Conservation (phyloP, 2,329 filamentous ascomycete genomes). For the Diaporthe ilicicola region DNA sequence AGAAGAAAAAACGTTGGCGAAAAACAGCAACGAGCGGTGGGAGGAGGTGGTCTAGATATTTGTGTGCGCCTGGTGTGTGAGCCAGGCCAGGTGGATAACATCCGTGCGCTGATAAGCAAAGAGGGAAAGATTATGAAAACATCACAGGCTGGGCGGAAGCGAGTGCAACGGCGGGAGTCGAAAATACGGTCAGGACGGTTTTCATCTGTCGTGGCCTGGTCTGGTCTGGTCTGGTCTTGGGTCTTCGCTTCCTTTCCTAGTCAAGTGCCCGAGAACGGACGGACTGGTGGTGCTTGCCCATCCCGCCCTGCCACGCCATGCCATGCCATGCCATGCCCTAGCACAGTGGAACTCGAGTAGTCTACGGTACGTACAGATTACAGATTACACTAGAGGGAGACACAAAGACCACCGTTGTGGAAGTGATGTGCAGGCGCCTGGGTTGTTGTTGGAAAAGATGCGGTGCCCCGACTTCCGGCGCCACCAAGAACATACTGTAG, state of each 20-base stretch:
- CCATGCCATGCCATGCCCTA: neutral
- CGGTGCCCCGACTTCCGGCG: conserved; percentile 21
- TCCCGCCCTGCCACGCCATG: neutral
- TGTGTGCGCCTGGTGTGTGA: neutral
- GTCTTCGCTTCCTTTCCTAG: neutral
- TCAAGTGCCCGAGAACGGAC: conserved; percentile 8
- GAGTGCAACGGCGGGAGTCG: conserved; percentile 18
- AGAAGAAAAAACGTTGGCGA: neutral
- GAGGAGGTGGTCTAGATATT: conserved; percentile 22
- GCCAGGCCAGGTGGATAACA: neutral
- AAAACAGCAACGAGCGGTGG: conserved; percentile 4
- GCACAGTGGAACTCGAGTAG: conserved; percentile 6
- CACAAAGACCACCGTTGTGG: neutral
- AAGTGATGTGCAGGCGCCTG: neutral
- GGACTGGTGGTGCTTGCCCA: conserved; percentile 7
- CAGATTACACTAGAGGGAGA: neutral
- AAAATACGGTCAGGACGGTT: conserved; percentile 21
- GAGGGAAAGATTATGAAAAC: neutral
- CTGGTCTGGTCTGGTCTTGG: neutral
- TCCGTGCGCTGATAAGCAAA: conserved; percentile 14
- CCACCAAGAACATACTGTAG: neutral
- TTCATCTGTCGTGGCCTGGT: conserved; percentile 10
- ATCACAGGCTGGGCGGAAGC: conserved; percentile 2
- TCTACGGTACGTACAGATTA: neutral
- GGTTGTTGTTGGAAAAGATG: neutral